Evolutionary conservation across 345 rosid genomes (phyloP).

Genomic region (Boechera stricta): DNA sequence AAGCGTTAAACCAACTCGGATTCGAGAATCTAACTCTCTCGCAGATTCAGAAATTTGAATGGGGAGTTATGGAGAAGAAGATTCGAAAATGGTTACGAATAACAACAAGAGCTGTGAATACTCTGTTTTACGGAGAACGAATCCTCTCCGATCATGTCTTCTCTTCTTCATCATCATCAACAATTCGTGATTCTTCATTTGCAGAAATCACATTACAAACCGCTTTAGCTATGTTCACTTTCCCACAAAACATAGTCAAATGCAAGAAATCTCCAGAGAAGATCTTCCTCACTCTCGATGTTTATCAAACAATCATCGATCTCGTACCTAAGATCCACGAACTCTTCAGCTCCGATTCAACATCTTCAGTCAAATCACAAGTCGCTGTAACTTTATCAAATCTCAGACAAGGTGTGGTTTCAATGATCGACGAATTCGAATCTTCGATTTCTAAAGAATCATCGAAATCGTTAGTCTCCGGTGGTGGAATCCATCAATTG

Average conservation of each 20-base stretch:
- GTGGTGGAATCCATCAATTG: constrained; percentile 74
- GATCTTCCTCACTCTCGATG: constrained; percentile 68
- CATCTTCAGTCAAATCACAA: constrained; percentile 49
- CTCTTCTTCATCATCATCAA: constrained; percentile 49
- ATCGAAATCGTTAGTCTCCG: constrained; percentile 56
- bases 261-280: constrained; percentile 68
- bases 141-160: constrained; percentile 67
- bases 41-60: constrained; percentile 62
- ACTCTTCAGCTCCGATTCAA: constrained; percentile 56
- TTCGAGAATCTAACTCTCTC: constrained; percentile 53
- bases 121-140: constrained; percentile 64
- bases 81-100: constrained; percentile 56
- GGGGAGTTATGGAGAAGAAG: constrained; percentile 61
- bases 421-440: constrained; percentile 66
- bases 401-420: constrained; percentile 56
- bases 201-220: constrained; percentile 54
- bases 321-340: constrained; percentile 59
- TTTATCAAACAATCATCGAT: constrained; percentile 60
- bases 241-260: constrained; percentile 64
- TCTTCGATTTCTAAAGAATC: constrained; percentile 59
- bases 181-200: constrained; percentile 58
- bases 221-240: constrained; percentile 57
- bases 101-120: constrained; percentile 48
- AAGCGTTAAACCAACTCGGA: constrained; percentile 55
- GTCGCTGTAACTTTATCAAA: constrained; percentile 50